Evolutionary conservation across 2,329 filamentous ascomycete species (phyloP), one percentile per base, ranked within the genome.

Genomic region (Aspergillus sp.): DNA sequence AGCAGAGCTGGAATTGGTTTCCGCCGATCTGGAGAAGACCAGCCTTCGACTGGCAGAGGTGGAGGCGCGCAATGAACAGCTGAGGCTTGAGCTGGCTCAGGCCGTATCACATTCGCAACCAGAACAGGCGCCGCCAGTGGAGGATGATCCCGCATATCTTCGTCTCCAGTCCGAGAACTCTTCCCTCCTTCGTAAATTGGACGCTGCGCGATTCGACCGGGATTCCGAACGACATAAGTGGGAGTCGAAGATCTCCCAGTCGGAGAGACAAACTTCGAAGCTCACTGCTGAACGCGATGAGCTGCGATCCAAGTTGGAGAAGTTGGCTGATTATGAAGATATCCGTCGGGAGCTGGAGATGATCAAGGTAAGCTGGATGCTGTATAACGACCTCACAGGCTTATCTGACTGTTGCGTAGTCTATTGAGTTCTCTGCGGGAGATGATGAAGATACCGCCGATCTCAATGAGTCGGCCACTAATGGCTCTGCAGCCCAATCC

Each of bases 321-420:
- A 89, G 68, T 95, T 90, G 85, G 85, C 85, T 60, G 94, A 99
- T 70, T 99, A 99, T 69, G 92, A 97, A 31, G 93, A 97, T 54
- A 85, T 99, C 45, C 97, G 94, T 74, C 89, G 95, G 59, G 95
- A 99, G 72, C 81, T 99, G 3, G 93, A 97, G 65, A 92, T 97
- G 56, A 83, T 99, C 55, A 96, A 96, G 70, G 81, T 81, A 66
- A 53, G 66, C 43, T n/a, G 13, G 11, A 10, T 43, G 23, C 4
- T 1, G 4, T 16, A 11, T 3, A 14, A 14, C 6, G 13, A 10
- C 19, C 11, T 6, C 47, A 16, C 17, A 36, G 23, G 19, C 21
- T 40, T 42, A 40, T 61, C 62, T 53, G 56, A 31, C 25, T 45
- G 14, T 5, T 32, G 9, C 53, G 4, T 17, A 83, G 82, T 96